Evolutionary conservation across 768 basidiomycete species (phyloP).

Genomic region (button mushroom (Agaricus bisporus)): DNA sequence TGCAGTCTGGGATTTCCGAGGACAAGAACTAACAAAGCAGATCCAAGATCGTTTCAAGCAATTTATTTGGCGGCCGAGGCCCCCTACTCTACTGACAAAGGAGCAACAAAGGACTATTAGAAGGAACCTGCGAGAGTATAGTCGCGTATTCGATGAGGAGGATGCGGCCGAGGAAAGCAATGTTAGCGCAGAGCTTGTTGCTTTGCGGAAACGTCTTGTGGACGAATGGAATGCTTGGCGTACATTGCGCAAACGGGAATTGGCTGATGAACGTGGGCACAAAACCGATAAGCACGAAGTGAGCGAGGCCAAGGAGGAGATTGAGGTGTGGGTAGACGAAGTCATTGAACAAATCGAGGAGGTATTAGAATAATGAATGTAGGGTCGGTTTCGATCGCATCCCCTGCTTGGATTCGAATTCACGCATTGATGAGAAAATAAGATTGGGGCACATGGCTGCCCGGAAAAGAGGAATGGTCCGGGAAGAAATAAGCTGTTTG

Average conservation of each 20-base stretch:
- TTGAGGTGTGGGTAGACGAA: slow-evolving; percentile 92
- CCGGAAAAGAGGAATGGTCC: slow-evolving; percentile 15
- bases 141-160: slow-evolving; percentile 90
- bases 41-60: slow-evolving; percentile 96
- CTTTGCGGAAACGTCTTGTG: slow-evolving; percentile 83
- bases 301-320: slow-evolving; percentile 72
- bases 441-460: slow-evolving; percentile 9
- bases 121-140: slow-evolving; percentile 87
- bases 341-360: slow-evolving; percentile 91
- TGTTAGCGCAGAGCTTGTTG: slow-evolving; percentile 89
- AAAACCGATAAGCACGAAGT: slow-evolving; percentile 24
- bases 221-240: slow-evolving; percentile 99
- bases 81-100: slow-evolving; percentile 76
- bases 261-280: slow-evolving; percentile 46
- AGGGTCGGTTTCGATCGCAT: slow-evolving; percentile 5
- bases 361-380: slow-evolving; percentile 39
- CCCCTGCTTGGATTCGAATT: slow-evolving; percentile 7
- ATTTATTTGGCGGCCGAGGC: slow-evolving; percentile 97
- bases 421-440: slow-evolving; percentile 12
- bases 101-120: slow-evolving; percentile 85
- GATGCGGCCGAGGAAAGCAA: slow-evolving; percentile 94
- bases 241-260: slow-evolving; percentile 55
- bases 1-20: slow-evolving; percentile 96
- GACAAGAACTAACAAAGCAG: slow-evolving; percentile 87
- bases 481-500: slow-evolving; percentile 13